Conservation (phyloP, 2,329 filamentous ascomycete genomes). For the Aspergillus floridensis region DNA sequence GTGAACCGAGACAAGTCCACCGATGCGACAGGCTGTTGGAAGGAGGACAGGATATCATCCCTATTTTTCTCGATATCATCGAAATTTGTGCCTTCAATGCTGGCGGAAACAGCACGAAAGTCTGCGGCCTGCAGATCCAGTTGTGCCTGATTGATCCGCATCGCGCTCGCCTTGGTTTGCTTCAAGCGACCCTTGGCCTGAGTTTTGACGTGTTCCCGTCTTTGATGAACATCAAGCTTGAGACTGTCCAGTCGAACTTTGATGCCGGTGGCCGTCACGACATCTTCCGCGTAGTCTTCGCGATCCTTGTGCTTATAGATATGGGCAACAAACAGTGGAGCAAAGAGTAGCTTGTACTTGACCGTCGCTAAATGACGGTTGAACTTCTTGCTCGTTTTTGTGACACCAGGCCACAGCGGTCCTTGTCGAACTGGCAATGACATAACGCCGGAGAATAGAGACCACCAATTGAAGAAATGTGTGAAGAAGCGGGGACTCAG, state of each 20-base stretch:
- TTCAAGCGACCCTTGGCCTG: constrained; percentile 73
- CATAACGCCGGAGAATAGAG: constrained; percentile 90
- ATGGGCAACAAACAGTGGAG: constrained; percentile 90
- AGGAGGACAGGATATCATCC: constrained; percentile 60
- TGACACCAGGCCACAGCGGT: constrained; percentile 81
- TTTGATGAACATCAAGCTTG: constrained; percentile 92
- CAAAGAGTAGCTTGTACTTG: constrained; percentile 92
- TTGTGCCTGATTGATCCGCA: constrained; percentile 94
- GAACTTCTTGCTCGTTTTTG: constrained; percentile 98
- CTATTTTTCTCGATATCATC: constrained; percentile 65
- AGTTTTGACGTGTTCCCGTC: constrained; percentile 86
- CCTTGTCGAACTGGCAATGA: constrained; percentile 93
- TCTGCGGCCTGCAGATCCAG: constrained; percentile 89
- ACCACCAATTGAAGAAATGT: constrained; percentile 98
- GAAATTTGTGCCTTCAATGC: constrained; percentile 73
- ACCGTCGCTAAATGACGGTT: constrained; percentile 95
- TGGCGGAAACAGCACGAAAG: constrained; percentile 88
- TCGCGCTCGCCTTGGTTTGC: constrained; percentile 79
- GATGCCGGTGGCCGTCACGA: constrained; percentile 89
- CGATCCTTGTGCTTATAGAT: constrained; percentile 98
- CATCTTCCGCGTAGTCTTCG: constrained; percentile 74
- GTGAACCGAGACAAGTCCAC: constrained; percentile 79
- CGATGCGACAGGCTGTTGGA: constrained; percentile 51
- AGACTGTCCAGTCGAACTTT: constrained; percentile 96
- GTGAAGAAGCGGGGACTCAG: constrained; percentile 95